Evolutionary conservation across 305 asterid genomes (phyloP).

Genomic region (Rubia tinctorum): DNA sequence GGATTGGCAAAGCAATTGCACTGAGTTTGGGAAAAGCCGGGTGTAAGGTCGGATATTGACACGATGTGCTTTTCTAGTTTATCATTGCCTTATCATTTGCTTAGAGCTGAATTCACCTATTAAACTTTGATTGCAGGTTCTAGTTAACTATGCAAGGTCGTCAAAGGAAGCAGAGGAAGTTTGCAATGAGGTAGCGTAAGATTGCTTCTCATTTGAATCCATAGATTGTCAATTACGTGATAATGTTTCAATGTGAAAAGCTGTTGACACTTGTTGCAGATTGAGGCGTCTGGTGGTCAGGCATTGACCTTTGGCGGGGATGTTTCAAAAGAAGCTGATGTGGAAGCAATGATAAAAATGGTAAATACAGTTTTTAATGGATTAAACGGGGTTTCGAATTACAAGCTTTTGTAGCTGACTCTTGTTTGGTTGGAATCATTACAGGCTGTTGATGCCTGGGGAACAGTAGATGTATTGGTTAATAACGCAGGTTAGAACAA

Average conservation of each 20-base stretch:
- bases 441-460: slow-evolving; percentile 94
- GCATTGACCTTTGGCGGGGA: slow-evolving; percentile 92
- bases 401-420: slow-evolving; percentile 20
- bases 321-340: slow-evolving; percentile 93
- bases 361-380: slow-evolving; percentile 33
- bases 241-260: not conserved
- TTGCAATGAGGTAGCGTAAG: slow-evolving; percentile 61
- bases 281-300: slow-evolving; percentile 84
- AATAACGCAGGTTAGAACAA: slow-evolving; percentile 72
- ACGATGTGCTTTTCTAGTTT: not conserved
- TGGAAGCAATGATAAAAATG: slow-evolving; percentile 84
- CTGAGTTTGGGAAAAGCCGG: slow-evolving; percentile 90
- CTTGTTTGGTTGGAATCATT: slow-evolving; percentile 25
- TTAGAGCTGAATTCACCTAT: not conserved
- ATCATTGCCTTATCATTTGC: too few relatives aligned
- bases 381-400: slow-evolving; percentile 19
- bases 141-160: slow-evolving; percentile 96
- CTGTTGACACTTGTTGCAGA: slow-evolving; percentile 41
- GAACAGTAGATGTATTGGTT: slow-evolving; percentile 78
- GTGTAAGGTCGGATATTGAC: slow-evolving; percentile 56
- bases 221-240: not conserved
- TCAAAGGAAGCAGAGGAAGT: slow-evolving; percentile 96
- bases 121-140: slow-evolving; percentile 30
- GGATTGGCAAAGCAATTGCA: slow-evolving; percentile 92
- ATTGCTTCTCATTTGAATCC: not conserved